Percentiles rank a stretch among this genome's conserved stretches.
These are phyloP conservation scores for Ophiocordyceps sinensis DNA, from an alignment of 2,329 filamentous ascomycete genomes.

Conservation along the genomic window DNA sequence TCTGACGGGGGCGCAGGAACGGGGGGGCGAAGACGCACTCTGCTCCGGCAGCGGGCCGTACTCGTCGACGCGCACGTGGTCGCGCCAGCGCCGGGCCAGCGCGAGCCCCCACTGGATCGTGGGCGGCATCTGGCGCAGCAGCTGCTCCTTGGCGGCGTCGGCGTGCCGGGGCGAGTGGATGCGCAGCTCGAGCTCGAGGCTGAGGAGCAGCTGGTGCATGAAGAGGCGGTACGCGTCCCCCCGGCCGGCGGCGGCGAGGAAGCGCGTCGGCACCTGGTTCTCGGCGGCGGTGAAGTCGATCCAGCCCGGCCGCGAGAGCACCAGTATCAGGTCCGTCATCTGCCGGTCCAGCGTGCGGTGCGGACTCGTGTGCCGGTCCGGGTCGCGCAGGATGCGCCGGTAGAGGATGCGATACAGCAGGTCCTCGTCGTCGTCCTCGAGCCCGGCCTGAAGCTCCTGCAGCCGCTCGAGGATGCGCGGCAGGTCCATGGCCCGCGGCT, in stretches of 20 bases:
- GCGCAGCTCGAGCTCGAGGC: constrained; percentile 55
- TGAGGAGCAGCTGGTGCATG: constrained; percentile 64
- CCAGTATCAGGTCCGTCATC: constrained; percentile 57
- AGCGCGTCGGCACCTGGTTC: constrained; percentile 61
- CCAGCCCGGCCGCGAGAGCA: constrained; percentile 55
- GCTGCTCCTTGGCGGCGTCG: constrained; percentile 49
- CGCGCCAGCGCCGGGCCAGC: constrained; percentile 57
- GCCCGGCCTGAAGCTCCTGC: constrained; percentile 37
- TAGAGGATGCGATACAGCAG: constrained; percentile 53
- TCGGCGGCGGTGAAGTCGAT: constrained; percentile 56
- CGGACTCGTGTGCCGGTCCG: constrained; percentile 44
- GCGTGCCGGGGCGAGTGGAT: constrained; percentile 48
- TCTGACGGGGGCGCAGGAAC: no score
- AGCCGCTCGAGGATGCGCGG: constrained; percentile 43
- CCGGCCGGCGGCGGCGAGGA: constrained; percentile 35
- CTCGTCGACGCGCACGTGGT: constrained; percentile 52
- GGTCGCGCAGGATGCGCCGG: constrained; percentile 50
- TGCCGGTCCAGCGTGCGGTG: constrained; percentile 54
- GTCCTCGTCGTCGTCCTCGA: constrained; percentile 42
- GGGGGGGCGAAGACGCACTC: no score
- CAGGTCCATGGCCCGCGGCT: constrained; percentile 47
- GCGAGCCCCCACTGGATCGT: constrained; percentile 60
- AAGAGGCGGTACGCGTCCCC: constrained; percentile 47
- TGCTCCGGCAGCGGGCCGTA: constrained; percentile 38
- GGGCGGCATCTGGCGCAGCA: constrained; percentile 51